Conservation (phyloP, 306 rosid genomes). For the Nissolia schottii region DNA sequence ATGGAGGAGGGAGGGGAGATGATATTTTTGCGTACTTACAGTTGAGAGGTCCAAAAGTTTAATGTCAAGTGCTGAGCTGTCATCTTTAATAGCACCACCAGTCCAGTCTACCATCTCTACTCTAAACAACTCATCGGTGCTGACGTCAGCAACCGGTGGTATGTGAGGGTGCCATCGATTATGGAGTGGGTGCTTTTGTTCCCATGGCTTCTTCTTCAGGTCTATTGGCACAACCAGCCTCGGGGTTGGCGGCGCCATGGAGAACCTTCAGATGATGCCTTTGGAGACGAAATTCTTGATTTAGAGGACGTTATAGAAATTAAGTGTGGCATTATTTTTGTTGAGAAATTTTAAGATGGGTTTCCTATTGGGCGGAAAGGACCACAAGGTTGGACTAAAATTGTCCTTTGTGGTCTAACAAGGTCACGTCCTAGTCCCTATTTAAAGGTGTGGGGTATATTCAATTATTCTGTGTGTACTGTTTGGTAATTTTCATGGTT, state of each 20-base stretch:
- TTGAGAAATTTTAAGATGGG: background rate
- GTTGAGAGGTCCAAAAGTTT: conserved; percentile 54
- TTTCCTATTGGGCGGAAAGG: conserved; percentile 14
- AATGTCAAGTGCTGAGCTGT: conserved; percentile 61
- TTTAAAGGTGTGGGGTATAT: background rate
- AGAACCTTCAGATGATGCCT: background rate
- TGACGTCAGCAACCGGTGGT: conserved; percentile 30
- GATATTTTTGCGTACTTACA: conserved; percentile 48
- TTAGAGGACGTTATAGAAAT: background rate
- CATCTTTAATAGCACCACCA: conserved; percentile 60
- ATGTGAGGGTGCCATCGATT: conserved; percentile 86
- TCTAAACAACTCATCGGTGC: conserved; percentile 48
- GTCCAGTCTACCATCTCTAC: conserved; percentile 89
- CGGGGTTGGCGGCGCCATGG: conserved; percentile 64
- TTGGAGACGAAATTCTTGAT: background rate
- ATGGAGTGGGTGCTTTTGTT: conserved; percentile 69
- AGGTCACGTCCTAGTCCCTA: background rate
- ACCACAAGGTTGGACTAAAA: conserved; percentile 16
- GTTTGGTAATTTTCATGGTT: no score
- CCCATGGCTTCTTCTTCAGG: conserved; percentile 65
- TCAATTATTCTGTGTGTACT: background rate
- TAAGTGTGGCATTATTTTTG: conserved; percentile 14
- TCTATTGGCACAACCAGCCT: conserved; percentile 62
- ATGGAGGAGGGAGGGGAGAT: background rate
- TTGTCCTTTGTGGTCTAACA: background rate